Base-by-base conservation (phyloP, 2,329 filamentous ascomycete genomes). In the Xylaria sp. region DNA sequence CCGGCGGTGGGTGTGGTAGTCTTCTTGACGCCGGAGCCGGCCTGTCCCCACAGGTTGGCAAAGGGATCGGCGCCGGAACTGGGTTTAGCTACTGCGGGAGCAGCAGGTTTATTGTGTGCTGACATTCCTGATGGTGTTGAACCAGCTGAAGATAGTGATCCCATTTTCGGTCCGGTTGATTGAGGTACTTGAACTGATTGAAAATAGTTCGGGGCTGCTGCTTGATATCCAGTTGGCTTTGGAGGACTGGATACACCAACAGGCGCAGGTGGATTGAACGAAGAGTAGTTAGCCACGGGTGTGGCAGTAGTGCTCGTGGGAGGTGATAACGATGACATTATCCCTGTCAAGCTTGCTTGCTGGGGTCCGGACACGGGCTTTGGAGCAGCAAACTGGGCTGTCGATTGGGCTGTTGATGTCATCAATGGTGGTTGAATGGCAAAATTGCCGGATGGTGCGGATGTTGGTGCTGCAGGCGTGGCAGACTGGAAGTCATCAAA, bases 401-500 rank as follows among this genome's bases (percentile, higher is more conserved):
- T 87, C 1, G 83, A 82, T 59, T 82, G 84, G 0, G 89, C 83
- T 5, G 84, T 86, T 6, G 84, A 82, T 18, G 85, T 85, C 63
- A 83, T 80, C 69, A 86, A 78, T 1, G 85, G 81, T 18, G 83
- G 72, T 74, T 85, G 73, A 74, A 87, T 75, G 76, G 83, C 73
- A 71, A 82, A 71, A 70, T 78, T 71, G 73, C 78, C 73, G 74
- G 85, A 81, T 23, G 85, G 79, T 45, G 85, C 80, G 20, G 84
- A 78, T 12, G 76, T 59, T 48, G 80, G 80, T 15, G 83, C 76
- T 30, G 88, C 83, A 3, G 91, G 88, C 2, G 91, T 83, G 15
- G 95, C 95, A 23, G 94, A 97, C 80, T 97, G 93, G 85, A 98
- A 98, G 77, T 99, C 96, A 77, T 98, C 96, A 76, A 98, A 98